A percentile compares a stretch with the other conserved stretches of the same genome.
These are phyloP conservation scores for Arxiozyma bovina DNA, from an alignment of 1,139 yeast genomes.

Conservation along the genomic window DNA sequence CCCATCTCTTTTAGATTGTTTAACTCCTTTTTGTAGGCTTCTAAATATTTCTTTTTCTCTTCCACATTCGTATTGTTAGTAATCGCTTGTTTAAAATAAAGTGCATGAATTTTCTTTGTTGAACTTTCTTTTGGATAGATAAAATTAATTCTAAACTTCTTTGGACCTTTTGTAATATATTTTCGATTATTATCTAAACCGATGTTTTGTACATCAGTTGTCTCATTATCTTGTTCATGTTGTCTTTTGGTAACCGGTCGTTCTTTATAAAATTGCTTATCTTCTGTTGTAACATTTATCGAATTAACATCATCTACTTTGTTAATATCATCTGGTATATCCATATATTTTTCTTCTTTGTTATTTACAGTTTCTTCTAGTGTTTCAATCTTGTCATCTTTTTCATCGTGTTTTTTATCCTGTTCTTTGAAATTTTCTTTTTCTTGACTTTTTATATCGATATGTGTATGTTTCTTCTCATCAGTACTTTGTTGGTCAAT, in stretches of 20 bases:
- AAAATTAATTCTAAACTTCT: not conserved
- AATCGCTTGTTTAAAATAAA: conserved; percentile 3
- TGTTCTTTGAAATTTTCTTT: not conserved
- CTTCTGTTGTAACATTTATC: too few relatives aligned
- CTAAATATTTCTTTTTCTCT: not conserved
- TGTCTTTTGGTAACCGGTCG: not conserved
- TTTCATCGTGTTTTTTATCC: not conserved
- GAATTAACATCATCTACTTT: not conserved
- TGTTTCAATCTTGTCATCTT: too few relatives aligned
- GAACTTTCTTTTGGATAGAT: not conserved
- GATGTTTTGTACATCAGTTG: not conserved
- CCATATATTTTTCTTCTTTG: too few relatives aligned
- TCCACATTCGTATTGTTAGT: conserved; percentile 1
- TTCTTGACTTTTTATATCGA: not conserved
- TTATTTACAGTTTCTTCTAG: too few relatives aligned
- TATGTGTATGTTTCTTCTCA: not conserved
- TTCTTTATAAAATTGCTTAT: not conserved
- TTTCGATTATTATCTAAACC: not conserved
- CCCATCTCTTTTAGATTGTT: conserved; percentile 1
- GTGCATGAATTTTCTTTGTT: not conserved
- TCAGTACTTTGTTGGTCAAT: not conserved
- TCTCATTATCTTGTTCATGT: not conserved
- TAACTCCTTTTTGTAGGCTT: conserved; percentile 4
- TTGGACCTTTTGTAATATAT: not conserved
- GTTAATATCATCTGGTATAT: not conserved